Conservation (phyloP, 2,329 filamentous ascomycete species). For the Neurospora sp. region DNA sequence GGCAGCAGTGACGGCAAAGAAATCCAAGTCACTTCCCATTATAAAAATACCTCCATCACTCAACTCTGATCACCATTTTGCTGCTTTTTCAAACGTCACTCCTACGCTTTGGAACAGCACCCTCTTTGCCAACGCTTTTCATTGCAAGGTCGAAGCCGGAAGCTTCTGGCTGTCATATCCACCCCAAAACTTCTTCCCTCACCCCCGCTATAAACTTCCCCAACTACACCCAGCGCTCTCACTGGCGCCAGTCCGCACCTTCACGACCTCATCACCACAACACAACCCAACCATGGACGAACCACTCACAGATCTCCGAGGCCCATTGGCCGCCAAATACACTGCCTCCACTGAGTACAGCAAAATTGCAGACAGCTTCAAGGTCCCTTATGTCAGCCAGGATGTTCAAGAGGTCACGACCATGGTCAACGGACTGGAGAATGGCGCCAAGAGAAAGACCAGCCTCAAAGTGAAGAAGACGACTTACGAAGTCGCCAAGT, state of each 20-base stretch:
- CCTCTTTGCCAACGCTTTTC: neutral
- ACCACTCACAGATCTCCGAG: neutral
- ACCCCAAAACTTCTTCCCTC: constrained; percentile 7
- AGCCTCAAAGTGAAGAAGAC: constrained; percentile 69
- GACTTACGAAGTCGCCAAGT: constrained; percentile 58
- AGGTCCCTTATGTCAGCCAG: constrained; percentile 57
- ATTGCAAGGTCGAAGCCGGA: neutral
- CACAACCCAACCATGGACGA: constrained; percentile 12
- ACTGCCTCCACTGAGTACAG: constrained; percentile 17
- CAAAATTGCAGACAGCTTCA: constrained; percentile 25
- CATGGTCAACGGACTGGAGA: constrained; percentile 56
- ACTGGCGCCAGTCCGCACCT: neutral
- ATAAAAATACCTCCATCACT: neutral
- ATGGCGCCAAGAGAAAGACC: constrained; percentile 45
- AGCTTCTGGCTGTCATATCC: constrained; percentile 6
- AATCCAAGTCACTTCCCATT: neutral
- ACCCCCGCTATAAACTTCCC: constrained; percentile 1
- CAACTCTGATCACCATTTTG: neutral
- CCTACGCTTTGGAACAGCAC: neutral
- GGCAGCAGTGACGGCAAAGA: neutral
- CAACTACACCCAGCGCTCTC: constrained; percentile 2
- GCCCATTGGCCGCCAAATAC: constrained; percentile 12
- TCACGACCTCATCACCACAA: neutral
- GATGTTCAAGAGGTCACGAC: constrained; percentile 55
- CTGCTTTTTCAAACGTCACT: neutral